These are phyloP conservation scores for Wakefieldia striispora DNA, from an alignment of 768 basidiomycete species.

Conservation along the genomic window DNA sequence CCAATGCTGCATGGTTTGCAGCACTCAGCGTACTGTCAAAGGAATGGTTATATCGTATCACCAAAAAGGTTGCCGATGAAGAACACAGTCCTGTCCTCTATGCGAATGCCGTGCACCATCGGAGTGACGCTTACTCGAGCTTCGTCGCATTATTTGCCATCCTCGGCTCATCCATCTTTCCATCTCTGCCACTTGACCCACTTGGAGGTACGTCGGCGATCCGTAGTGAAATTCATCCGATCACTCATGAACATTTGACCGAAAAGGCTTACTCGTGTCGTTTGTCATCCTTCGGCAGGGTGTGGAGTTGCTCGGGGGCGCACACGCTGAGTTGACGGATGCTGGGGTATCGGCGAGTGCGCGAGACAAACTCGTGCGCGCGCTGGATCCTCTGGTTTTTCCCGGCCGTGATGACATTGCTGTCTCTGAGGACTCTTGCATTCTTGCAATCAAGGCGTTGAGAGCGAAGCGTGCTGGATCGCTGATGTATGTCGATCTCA, in stretches of 20 bases:
- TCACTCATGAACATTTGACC: constrained; percentile 7
- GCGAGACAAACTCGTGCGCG: constrained; percentile 48
- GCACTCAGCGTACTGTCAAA: constrained; percentile 75
- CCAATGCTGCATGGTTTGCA: constrained; percentile 98
- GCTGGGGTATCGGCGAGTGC: constrained; percentile 67
- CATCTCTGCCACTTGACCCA: constrained; percentile 86
- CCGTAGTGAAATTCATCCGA: not conserved
- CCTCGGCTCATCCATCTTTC: constrained; percentile 83
- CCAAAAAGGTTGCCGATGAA: constrained; percentile 85
- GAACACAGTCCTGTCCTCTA: constrained; percentile 88
- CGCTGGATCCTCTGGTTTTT: constrained; percentile 55
- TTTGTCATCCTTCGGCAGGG: constrained; percentile 84
- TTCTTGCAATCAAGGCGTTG: constrained; percentile 52
- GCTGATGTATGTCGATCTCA: constrained; percentile 79
- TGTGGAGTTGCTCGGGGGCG: constrained; percentile 58
- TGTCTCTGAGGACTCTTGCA: constrained; percentile 8
- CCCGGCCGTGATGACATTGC: constrained; percentile 19
- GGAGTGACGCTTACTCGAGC: constrained; percentile 96
- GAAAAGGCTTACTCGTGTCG: constrained; percentile 80
- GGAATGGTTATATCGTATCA: constrained; percentile 91
- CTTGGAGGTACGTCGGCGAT: constrained; percentile 66
- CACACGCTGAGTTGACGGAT: constrained; percentile 82
- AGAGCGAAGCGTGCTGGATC: constrained; percentile 81
- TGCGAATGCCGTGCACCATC: constrained; percentile 97
- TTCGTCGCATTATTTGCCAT: constrained; percentile 91